Evolutionary conservation across 2,329 filamentous ascomycete genomes (phyloP), one percentile per base, ranked within the genome.

Genomic region (Penicillium paneum): DNA sequence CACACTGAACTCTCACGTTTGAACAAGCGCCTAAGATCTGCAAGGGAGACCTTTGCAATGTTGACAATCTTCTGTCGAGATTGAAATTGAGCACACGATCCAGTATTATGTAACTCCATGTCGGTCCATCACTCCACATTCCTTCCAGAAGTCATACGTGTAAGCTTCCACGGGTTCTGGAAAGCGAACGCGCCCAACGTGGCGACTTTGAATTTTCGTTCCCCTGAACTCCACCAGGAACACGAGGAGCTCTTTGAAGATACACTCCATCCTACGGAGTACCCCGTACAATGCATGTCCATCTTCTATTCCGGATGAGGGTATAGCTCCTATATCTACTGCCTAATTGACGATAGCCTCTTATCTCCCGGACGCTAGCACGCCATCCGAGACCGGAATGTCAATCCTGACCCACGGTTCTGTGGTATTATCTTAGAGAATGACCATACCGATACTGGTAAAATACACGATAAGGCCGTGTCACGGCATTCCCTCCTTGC

Each of bases 311-410:
- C 11, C 5, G 13, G 24, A 3, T 7, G 2, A 8, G 10, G 38
- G 26, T n/a, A 41, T 26, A 41, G 11, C 39, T 40, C 38, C 3
- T 17, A 45, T 8, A 38, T 31, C 31, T 45, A 19, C 24, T 40
- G n/a, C 45, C 38, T 38, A 47, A 41, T 45, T 26, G 36, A 24
- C 31, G 43, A 55, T 46, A 43, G 31, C 32, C 35, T 62, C 54
- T 47, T 24, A 31, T 41, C 38, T 6, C 38, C 21, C 60, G 60
- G 55, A 49, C 58, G 39, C 59, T 62, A 62, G 45, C 58, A 59
- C 58, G 58, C 57, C 57, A 55, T 55, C 61, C 59, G 59, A 56
- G 53, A 58, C 55, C 51, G 59, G 61, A 60, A 62, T 62, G 60
- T 51, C 47, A 55, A 61, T 59, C 52, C 13, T 43, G 59, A 61